Evolutionary conservation across 2,329 filamentous ascomycete genomes (phyloP).

Genomic region (Ophiostoma perfectum): DNA sequence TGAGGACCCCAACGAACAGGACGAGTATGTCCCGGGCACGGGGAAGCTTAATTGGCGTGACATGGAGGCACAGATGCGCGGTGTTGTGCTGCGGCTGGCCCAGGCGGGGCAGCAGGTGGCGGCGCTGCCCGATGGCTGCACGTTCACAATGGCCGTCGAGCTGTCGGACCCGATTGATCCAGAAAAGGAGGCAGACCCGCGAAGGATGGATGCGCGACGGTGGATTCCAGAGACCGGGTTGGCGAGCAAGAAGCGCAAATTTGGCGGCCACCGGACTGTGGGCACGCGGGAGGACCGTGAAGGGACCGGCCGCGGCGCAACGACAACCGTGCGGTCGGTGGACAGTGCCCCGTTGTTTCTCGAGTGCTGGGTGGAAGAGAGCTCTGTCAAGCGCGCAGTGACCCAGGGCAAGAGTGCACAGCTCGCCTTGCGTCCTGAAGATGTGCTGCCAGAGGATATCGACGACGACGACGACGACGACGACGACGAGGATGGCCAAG

Average conservation of each 20-base stretch:
- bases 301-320: constrained; percentile 30
- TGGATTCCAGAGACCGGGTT: constrained; percentile 18
- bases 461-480: background rate
- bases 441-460: background rate
- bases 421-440: background rate
- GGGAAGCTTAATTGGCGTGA: constrained; percentile 48
- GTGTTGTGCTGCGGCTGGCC: constrained; percentile 57
- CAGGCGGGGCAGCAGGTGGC: constrained; percentile 54
- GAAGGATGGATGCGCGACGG: constrained; percentile 9
- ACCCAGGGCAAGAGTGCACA: background rate
- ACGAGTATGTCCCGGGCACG: constrained; percentile 18
- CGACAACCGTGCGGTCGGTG: constrained; percentile 49
- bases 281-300: constrained; percentile 26
- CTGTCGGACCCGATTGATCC: constrained; percentile 38
- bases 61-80: constrained; percentile 67
- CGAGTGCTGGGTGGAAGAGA: constrained; percentile 61
- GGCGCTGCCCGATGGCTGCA: constrained; percentile 58
- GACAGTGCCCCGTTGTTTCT: constrained; percentile 56
- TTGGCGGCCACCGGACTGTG: background rate
- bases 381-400: constrained; percentile 32
- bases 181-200: background rate
- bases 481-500: background rate
- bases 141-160: constrained; percentile 72
- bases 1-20: background rate
- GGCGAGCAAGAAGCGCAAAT: constrained; percentile 9